Evolutionary conservation across 768 basidiomycete species (phyloP).

Genomic region (Boletus bicolor): DNA sequence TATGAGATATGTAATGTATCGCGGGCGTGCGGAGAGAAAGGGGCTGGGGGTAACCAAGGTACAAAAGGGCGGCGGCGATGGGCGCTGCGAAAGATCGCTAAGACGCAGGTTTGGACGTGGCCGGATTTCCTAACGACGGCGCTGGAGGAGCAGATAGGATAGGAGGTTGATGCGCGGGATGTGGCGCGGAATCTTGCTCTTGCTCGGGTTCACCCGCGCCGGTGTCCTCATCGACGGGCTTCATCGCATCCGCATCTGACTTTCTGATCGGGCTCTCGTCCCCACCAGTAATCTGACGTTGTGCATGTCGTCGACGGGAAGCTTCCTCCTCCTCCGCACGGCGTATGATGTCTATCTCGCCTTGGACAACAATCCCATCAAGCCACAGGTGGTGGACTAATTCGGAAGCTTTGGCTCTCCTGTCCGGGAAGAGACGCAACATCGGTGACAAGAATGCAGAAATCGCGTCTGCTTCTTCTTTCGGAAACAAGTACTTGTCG

Average conservation of each 20-base stretch:
- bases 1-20: neutral
- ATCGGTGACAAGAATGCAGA: constrained; percentile 83
- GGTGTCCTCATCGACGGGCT: constrained; percentile 61
- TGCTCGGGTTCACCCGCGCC: constrained; percentile 10
- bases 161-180: constrained; percentile 26
- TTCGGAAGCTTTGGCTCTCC: constrained; percentile 85
- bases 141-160: constrained; percentile 34
- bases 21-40: neutral
- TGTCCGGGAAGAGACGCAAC: constrained; percentile 85
- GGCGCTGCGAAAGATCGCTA: neutral
- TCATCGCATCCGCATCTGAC: constrained; percentile 59
- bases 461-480: constrained; percentile 76
- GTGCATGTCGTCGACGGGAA: constrained; percentile 15
- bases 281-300: constrained; percentile 10
- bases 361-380: constrained; percentile 79
- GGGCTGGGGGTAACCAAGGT: neutral
- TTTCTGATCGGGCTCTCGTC: constrained; percentile 11
- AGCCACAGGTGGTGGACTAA: constrained; percentile 86
- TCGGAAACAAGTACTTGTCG: constrained; percentile 95
- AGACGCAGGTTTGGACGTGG: constrained; percentile 15
- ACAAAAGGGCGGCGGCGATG: neutral
- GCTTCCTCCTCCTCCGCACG: constrained; percentile 57
- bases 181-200: constrained; percentile 1
- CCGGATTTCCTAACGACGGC: constrained; percentile 3
- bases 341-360: constrained; percentile 80